phyloP scores from a whole-genome alignment of 352 stramenopile species.

The Thalassiosira mediterranea region DNA sequence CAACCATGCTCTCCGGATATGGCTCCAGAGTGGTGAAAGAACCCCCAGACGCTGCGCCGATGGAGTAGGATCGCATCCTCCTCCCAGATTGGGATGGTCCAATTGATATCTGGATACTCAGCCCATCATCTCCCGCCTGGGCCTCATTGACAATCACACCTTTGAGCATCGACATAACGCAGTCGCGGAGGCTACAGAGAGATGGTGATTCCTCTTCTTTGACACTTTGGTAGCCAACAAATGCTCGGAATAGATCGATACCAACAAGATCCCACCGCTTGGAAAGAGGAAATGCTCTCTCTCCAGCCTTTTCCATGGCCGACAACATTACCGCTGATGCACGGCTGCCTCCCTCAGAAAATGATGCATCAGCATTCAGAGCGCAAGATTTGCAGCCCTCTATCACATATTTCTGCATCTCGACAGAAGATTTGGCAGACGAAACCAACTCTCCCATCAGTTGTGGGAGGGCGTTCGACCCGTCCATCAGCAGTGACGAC shows the following conservation, averaged over 20 bases:
- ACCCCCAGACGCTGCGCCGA: slow-evolving; percentile 57
- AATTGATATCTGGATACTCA: slow-evolving; percentile 69
- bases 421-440: slow-evolving; percentile 15
- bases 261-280: slow-evolving; percentile 66
- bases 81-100: slow-evolving; percentile 65
- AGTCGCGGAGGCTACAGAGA: slow-evolving; percentile 44
- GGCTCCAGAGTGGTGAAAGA: slow-evolving; percentile 56
- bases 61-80: slow-evolving; percentile 76
- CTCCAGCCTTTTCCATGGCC: slow-evolving; percentile 68
- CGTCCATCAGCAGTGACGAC: slow-evolving; percentile 66
- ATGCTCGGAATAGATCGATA: slow-evolving; percentile 56
- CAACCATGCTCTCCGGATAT: slow-evolving; percentile 76
- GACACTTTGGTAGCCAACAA: slow-evolving; percentile 22
- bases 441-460: slow-evolving; percentile 44
- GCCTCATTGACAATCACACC: slow-evolving; percentile 56
- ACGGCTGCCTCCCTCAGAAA: slow-evolving; percentile 45
- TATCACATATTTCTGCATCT: slow-evolving; percentile 41
- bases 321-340: slow-evolving; percentile 57
- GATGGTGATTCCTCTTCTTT: slow-evolving; percentile 6
- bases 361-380: slow-evolving; percentile 19
- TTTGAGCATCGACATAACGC: slow-evolving; percentile 70
- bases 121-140: slow-evolving; percentile 36
- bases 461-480: slow-evolving; percentile 43
- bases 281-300: slow-evolving; percentile 64
- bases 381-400: slow-evolving; percentile 34